These are phyloP conservation scores for Floccularia luteovirens DNA, from an alignment of 768 basidiomycete genomes.

Conservation along the genomic window DNA sequence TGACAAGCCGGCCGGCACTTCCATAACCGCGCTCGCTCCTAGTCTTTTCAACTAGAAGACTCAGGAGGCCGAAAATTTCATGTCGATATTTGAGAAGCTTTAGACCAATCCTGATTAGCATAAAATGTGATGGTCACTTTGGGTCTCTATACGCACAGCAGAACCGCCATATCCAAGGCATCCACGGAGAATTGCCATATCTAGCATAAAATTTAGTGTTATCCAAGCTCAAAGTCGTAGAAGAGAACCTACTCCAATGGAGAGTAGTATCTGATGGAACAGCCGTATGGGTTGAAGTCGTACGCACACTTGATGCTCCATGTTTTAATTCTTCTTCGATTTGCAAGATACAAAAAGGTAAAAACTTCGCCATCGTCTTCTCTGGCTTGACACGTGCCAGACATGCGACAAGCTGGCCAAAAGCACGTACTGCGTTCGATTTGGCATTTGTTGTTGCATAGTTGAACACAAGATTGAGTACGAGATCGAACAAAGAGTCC, in stretches of 20 bases:
- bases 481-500: slow-evolving; percentile 74
- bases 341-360: slow-evolving; percentile 68
- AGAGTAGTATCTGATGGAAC: slow-evolving; percentile 83
- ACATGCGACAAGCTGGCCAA: slow-evolving; percentile 82
- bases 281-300: slow-evolving; percentile 66
- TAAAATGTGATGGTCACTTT: neutral
- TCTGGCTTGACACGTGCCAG: slow-evolving; percentile 73
- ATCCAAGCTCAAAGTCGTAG: slow-evolving; percentile 1
- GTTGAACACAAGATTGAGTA: slow-evolving; percentile 76
- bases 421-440: slow-evolving; percentile 85
- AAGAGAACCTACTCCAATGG: slow-evolving; percentile 72
- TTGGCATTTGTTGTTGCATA: slow-evolving; percentile 88
- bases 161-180: slow-evolving; percentile 70
- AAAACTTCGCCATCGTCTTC: slow-evolving; percentile 72
- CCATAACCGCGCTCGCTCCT: slow-evolving; percentile 87
- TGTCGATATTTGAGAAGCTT: slow-evolving; percentile 67
- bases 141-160: slow-evolving; percentile 33
- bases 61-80: slow-evolving; percentile 55
- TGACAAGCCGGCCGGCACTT: slow-evolving; percentile 70
- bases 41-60: slow-evolving; percentile 66
- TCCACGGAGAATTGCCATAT: slow-evolving; percentile 76
- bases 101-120: slow-evolving; percentile 3
- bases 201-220: slow-evolving; percentile 23
- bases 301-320: slow-evolving; percentile 82
- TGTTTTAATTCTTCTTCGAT: slow-evolving; percentile 83